Percentiles rank a stretch among this genome's conserved stretches.
Conservation (phyloP, 1,139 yeast genomes). For the Yamadazyma buinensis region DNA sequence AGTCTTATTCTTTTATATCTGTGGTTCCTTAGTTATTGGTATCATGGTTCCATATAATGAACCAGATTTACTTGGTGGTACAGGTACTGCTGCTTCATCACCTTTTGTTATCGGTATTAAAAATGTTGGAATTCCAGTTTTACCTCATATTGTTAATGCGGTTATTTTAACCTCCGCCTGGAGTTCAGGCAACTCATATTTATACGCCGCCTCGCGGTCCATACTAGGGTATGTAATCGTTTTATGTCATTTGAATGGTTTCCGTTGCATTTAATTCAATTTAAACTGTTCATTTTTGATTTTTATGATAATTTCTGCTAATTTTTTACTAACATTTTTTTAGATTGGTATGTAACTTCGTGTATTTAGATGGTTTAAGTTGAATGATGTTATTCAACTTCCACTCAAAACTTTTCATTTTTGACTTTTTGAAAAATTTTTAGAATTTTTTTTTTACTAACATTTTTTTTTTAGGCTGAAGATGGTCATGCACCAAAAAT, state of each 20-base stretch:
- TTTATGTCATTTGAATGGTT: too few relatives aligned
- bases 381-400: too few relatives aligned
- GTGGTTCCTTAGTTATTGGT: conserved; percentile 41
- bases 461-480: conserved; percentile 30
- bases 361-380: too few relatives aligned
- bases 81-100: conserved; percentile 43
- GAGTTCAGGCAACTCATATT: conserved; percentile 46
- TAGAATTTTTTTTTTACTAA: too few relatives aligned
- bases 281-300: too few relatives aligned
- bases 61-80: conserved; percentile 25
- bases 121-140: conserved; percentile 44
- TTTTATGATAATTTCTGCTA: too few relatives aligned
- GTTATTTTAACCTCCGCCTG: conserved; percentile 50
- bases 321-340: too few relatives aligned
- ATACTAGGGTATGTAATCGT: conserved; percentile 25
- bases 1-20: conserved; percentile 40
- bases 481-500: conserved; percentile 47
- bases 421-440: too few relatives aligned
- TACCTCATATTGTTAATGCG: conserved; percentile 50
- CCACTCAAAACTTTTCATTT: too few relatives aligned
- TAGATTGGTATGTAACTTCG: too few relatives aligned
- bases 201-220: conserved; percentile 41
- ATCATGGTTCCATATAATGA: conserved; percentile 46
- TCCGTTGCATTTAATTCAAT: too few relatives aligned
- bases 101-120: conserved; percentile 54